Evolutionary conservation across 2,329 filamentous ascomycete genomes (phyloP), one percentile per base, ranked within the genome.

Genomic region (Aspergillus fumigatiaffinis): DNA sequence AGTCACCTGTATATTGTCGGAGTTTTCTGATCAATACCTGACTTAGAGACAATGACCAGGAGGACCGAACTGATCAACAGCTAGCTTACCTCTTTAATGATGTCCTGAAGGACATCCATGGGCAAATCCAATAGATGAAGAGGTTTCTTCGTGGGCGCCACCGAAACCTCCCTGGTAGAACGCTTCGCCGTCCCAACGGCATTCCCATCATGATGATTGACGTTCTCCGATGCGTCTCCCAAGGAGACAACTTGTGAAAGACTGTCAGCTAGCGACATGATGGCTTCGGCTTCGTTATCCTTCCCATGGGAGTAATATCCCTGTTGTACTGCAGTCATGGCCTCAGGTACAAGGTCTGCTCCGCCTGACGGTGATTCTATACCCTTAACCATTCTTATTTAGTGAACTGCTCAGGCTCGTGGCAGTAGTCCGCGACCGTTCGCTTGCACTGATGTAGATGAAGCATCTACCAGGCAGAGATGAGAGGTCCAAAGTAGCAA

Each of bases 71-170:
- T 29, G 28, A 29, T 32, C 29, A 12, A 29, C 12, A 6, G 21
- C n/a, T 12, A 49, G 23, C 54, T 41, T 77, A 87, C 88, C 82
- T 94, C 87, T 74, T 89, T 89, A 55, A 93, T 84, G 59, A 94
- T 90, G 65, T 91, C 82, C 63, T 89, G 88, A 47, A 94, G 75
- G 21, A 94, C 82, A 69, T 94, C 91, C 58, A 92, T 79, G 1
- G 91, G 90, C 21, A 94, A 80, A 69, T 92, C 88, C 26, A 94
- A 78, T 50, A 94, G 77, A 38, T 80, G 81, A 59, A 91, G 77
- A 25, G 87, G 85, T 42, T 79, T 79, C 59, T 79, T 81, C 61
- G 50, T 35, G 20, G 51, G 21, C 21, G 52, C 20, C 7, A 41
- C 42, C 3, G 20, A 41, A 28, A 25, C 21, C n/a, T n/a, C 20